These are phyloP conservation scores for Vigna trinervia DNA, from an alignment of 306 rosid genomes.

Conservation along the genomic window DNA sequence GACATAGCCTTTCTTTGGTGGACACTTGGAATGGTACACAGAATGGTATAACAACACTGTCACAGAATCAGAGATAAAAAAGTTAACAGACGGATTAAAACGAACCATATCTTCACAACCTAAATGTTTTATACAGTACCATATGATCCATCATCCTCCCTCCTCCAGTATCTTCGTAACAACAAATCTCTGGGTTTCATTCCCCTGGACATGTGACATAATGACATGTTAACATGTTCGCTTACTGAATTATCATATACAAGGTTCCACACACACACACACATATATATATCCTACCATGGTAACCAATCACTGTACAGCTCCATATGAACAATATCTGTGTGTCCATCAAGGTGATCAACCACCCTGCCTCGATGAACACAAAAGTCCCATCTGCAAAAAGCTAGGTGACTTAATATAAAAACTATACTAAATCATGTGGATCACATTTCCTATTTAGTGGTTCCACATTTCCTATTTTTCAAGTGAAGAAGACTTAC, in stretches of 20 bases:
- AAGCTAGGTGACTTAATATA: constrained; percentile 48
- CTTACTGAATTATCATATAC: constrained; percentile 15
- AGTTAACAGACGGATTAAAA: constrained; percentile 27
- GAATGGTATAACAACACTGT: constrained; percentile 85
- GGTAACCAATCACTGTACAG: constrained; percentile 85
- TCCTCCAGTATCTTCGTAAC: constrained; percentile 88
- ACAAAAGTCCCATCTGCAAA: constrained; percentile 95
- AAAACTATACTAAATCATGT: constrained; percentile 38
- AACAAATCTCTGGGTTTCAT: constrained; percentile 83
- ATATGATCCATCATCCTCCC: constrained; percentile 96
- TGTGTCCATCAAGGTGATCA: constrained; percentile 91
- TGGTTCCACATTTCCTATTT: background rate
- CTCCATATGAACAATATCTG: constrained; percentile 76
- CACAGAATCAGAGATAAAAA: constrained; percentile 42
- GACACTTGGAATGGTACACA: constrained; percentile 74
- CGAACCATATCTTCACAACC: constrained; percentile 15
- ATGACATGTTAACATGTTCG: constrained; percentile 39
- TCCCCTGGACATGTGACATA: constrained; percentile 66
- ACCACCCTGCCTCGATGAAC: constrained; percentile 67
- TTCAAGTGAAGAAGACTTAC: constrained; percentile 52
- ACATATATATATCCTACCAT: constrained; percentile 54
- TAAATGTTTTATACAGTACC: constrained; percentile 53
- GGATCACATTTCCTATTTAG: background rate
- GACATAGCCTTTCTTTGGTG: constrained; percentile 70
- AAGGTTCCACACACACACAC: background rate